Conservation (phyloP, 2,329 filamentous ascomycete genomes). For the Esteya vermicola region DNA sequence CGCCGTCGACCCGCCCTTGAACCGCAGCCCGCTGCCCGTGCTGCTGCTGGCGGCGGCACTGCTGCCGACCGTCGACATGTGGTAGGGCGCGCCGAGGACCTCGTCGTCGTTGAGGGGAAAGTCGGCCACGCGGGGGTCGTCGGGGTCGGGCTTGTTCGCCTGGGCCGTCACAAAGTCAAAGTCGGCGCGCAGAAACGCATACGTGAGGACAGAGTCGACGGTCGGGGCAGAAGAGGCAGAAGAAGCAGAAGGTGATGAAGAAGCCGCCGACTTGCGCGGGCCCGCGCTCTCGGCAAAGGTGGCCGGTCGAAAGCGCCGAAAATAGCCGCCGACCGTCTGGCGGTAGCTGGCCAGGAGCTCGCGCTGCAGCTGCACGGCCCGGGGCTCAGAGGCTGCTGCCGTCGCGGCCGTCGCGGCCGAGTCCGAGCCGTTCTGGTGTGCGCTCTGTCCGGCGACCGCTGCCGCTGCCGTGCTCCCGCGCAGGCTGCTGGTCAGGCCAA, state of each 20-base stretch:
- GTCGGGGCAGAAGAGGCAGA: conserved; percentile 25
- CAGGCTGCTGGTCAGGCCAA: conserved; percentile 67
- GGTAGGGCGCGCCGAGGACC: conserved; percentile 51
- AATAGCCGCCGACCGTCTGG: conserved; percentile 82
- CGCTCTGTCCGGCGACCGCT: conserved; percentile 17
- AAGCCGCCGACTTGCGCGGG: neutral
- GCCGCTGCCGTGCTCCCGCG: conserved; percentile 16
- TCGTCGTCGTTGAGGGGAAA: conserved; percentile 73
- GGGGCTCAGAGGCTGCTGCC: neutral
- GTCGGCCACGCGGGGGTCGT: conserved; percentile 58
- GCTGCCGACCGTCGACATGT: too few relatives aligned
- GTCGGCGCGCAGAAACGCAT: conserved; percentile 87
- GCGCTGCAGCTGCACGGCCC: conserved; percentile 42
- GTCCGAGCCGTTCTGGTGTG: conserved; percentile 7
- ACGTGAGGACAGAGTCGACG: conserved; percentile 69
- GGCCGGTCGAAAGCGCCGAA: conserved; percentile 73
- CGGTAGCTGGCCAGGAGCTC: conserved; percentile 65
- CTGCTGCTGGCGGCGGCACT: conserved; percentile 47
- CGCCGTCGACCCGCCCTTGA: conserved; percentile 87
- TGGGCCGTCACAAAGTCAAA: conserved; percentile 89
- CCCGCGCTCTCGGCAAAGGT: conserved; percentile 39
- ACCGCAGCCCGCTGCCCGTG: conserved; percentile 55
- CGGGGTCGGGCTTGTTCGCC: conserved; percentile 61
- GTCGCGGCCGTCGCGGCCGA: conserved; percentile 1
- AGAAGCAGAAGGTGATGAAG: neutral